phyloP scores from a whole-genome alignment of 2,329 filamentous ascomycete species.

The Cladophialophora immunda region DNA sequence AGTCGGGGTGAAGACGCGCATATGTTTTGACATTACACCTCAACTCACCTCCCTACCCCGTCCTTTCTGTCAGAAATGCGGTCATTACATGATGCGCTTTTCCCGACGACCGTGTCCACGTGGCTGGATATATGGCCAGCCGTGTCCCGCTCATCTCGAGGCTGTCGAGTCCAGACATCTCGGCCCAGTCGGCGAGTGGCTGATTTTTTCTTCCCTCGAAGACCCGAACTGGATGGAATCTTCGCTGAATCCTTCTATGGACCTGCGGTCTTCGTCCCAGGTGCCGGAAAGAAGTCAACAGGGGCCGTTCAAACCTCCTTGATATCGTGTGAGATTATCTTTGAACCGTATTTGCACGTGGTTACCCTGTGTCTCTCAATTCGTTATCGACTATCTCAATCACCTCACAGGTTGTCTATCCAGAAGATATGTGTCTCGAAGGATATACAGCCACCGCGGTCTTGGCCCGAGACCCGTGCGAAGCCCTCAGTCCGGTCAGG shows the following conservation, averaged over 20 bases:
- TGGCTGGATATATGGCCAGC: background rate
- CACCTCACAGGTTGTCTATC: background rate
- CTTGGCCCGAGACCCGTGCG: constrained; percentile 25
- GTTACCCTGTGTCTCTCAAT: constrained; percentile 9
- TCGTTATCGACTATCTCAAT: constrained; percentile 17
- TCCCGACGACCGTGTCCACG: background rate
- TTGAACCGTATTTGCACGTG: constrained; percentile 23
- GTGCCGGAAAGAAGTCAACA: constrained; percentile 13
- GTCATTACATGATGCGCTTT: background rate
- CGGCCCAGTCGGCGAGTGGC: constrained; percentile 10
- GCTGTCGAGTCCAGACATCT: background rate
- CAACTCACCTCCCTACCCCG: background rate
- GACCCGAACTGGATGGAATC: background rate
- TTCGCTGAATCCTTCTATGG: background rate
- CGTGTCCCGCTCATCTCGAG: background rate
- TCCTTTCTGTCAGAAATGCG: background rate
- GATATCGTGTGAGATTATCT: background rate
- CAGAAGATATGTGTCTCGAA: background rate
- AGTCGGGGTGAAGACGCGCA: background rate
- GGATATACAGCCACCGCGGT: constrained; percentile 11
- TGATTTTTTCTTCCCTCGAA: background rate
- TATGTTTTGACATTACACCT: constrained; percentile 1
- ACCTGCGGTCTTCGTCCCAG: constrained; percentile 20
- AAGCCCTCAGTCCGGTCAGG: background rate
- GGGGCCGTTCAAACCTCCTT: background rate